These are phyloP conservation scores for Yamadazyma songkhlaensis DNA, from an alignment of 1,139 yeast species.

Conservation along the genomic window DNA sequence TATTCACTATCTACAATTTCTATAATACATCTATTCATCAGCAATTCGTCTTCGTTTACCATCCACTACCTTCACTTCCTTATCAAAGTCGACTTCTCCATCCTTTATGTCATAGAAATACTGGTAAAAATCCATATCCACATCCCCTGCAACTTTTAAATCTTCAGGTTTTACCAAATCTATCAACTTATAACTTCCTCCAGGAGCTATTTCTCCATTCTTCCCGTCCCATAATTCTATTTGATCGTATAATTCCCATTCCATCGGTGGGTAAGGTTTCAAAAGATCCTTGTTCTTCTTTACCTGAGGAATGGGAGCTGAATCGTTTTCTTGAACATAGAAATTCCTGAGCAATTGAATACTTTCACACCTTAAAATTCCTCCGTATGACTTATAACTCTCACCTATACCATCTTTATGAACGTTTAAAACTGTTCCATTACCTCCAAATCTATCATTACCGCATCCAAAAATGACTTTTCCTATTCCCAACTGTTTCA, in stretches of 20 bases:
- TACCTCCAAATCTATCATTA: constrained; percentile 95
- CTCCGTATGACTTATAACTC: constrained; percentile 64
- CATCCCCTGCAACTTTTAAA: constrained; percentile 22
- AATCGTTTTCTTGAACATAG: constrained; percentile 78
- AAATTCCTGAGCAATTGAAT: constrained; percentile 76
- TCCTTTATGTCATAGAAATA: constrained; percentile 31
- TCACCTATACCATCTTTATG: constrained; percentile 41
- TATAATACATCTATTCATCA: not conserved
- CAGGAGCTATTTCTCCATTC: constrained; percentile 8
- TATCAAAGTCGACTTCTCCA: constrained; percentile 24
- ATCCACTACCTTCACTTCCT: constrained; percentile 17
- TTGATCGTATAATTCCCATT: constrained; percentile 15
- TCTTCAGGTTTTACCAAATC: constrained; percentile 13
- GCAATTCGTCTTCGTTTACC: not conserved
- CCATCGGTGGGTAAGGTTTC: constrained; percentile 54
- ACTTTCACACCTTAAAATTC: constrained; percentile 77
- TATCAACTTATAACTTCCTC: constrained; percentile 2
- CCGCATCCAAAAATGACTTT: constrained; percentile 88
- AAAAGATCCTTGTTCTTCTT: constrained; percentile 77
- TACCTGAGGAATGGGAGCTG: constrained; percentile 78
- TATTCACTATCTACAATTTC: no score
- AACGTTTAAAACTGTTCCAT: constrained; percentile 77
- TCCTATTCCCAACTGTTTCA: constrained; percentile 73
- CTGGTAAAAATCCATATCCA: constrained; percentile 19
- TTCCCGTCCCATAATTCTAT: constrained; percentile 13